Base-by-base conservation (phyloP, 139 green algal species). In the Chlamydomonas asymmetrica region DNA sequence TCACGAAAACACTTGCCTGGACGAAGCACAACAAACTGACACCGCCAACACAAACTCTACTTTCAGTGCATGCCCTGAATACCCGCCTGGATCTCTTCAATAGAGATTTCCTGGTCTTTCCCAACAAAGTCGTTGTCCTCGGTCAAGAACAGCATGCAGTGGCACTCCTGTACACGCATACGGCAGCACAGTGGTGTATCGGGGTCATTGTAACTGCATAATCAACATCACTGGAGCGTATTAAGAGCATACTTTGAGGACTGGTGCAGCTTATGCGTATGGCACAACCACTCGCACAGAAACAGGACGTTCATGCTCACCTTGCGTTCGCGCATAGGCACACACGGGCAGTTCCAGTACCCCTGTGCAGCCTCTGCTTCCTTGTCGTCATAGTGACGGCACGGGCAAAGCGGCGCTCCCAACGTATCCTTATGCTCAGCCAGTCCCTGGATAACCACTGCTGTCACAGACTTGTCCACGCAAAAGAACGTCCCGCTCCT, bases 81-180 rank as follows among this genome's bases (percentile, higher is more conserved):
- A 18, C 84, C 84, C 5, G 27, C 39, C 45, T 73, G 61, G 13
- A 93, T 72, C 76, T 92, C 89, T 0, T 90, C 80, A 35, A 89
- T 84, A 0, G 76, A 79, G 45, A 91, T 91, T 1, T 61, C 54
- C 73, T 95, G 88, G n/a, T 98, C 96, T 0, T 90, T 81, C 0
- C 96, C 96, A 16, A 82, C 85, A 83, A 99, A 99, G 66, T 96
- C 91, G 70, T 97, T 98, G 73, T 98, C 96, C 49, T 97, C 89
- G 2, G 94, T 98, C 25, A 99, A 80, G 84, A 99, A 99, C 8
- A 99, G 92, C 96, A 99, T 99, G 92, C 96, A 99, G 73, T 99
- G 96, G 85, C 96, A 99, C 79, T 99, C 96, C 90, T 98, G 85
- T 72, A 64, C 20, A 38, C 10, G 5, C 23, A 29, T 5, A 61